Conservation (phyloP, 2,329 filamentous ascomycete genomes). For the Epichloe sibirici region DNA sequence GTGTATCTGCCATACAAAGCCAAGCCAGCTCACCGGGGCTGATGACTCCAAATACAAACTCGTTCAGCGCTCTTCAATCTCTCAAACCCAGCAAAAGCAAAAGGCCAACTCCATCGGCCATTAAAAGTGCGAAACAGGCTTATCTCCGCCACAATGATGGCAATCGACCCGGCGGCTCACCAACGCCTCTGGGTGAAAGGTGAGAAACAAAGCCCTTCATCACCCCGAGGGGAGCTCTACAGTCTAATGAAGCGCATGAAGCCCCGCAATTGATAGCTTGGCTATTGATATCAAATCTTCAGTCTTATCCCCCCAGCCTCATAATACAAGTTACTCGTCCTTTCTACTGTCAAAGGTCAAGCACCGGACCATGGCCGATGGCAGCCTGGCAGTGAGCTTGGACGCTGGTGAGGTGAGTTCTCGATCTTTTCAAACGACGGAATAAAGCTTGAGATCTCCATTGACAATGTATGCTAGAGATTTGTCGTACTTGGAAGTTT, state of each 20-base stretch:
- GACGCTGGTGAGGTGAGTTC: slow-evolving; percentile 34
- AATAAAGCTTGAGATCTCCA: slow-evolving; percentile 8
- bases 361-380: slow-evolving; percentile 25
- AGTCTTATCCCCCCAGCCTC: slow-evolving; percentile 3
- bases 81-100: slow-evolving; percentile 5
- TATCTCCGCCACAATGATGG: slow-evolving; percentile 1
- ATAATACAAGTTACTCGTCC: slow-evolving; percentile 28
- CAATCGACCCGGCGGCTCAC: neutral
- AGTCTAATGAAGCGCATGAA: neutral
- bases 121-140: slow-evolving; percentile 7
- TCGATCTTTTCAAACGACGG: slow-evolving; percentile 8
- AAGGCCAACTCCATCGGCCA: slow-evolving; percentile 8
- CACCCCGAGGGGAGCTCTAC: neutral
- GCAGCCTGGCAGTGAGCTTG: slow-evolving; percentile 29
- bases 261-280: neutral
- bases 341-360: slow-evolving; percentile 35
- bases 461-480: slow-evolving; percentile 29
- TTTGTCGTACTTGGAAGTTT: slow-evolving; percentile 57
- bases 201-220: neutral
- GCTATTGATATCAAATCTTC: neutral
- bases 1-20: slow-evolving; percentile 7
- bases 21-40: slow-evolving; percentile 10
- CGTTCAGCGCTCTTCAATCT: slow-evolving; percentile 18
- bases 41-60: slow-evolving; percentile 13
- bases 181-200: neutral